A percentile compares a stretch with the other conserved stretches of the same genome.
phyloP scores from a whole-genome alignment of 805 yeast genomes.

The Wickerhamiella domercqiae region DNA sequence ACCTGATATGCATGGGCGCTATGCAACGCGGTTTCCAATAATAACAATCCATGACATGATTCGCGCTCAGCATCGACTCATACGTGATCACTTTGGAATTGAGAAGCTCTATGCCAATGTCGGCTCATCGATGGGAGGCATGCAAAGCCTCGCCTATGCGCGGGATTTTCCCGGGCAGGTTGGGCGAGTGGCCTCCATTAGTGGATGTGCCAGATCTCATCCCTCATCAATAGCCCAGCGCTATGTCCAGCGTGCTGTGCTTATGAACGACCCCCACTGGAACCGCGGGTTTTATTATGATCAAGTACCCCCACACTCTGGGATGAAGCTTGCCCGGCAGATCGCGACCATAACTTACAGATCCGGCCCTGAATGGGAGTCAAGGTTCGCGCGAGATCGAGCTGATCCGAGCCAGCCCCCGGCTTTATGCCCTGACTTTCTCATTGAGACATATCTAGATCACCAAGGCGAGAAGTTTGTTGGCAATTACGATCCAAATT shows the following conservation, averaged over 20 bases:
- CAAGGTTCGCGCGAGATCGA: conserved; percentile 74
- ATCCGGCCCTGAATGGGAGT: conserved; percentile 96
- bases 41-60: conserved; percentile 81
- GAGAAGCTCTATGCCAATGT: conserved; percentile 56
- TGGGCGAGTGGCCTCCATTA: conserved; percentile 56
- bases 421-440: conserved; percentile 82
- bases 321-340: conserved; percentile 88
- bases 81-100: conserved; percentile 48
- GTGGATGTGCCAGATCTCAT: conserved; percentile 88
- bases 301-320: conserved; percentile 73
- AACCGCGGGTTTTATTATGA: conserved; percentile 76
- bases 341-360: conserved; percentile 89
- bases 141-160: conserved; percentile 85
- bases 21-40: conserved; percentile 81
- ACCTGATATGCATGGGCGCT: conserved; percentile 49
- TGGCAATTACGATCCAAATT: conserved; percentile 79
- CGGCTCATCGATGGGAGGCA: conserved; percentile 98
- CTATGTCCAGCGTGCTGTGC: conserved; percentile 80
- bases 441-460: conserved; percentile 83
- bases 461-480: conserved; percentile 94
- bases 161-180: conserved; percentile 69
- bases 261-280: conserved; percentile 94
- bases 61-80: conserved; percentile 63
- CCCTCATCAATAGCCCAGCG: conserved; percentile 90
- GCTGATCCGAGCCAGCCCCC: conserved; percentile 67